Conservation (phyloP, 345 rosid species). For the Eutrema heterophyllum region DNA sequence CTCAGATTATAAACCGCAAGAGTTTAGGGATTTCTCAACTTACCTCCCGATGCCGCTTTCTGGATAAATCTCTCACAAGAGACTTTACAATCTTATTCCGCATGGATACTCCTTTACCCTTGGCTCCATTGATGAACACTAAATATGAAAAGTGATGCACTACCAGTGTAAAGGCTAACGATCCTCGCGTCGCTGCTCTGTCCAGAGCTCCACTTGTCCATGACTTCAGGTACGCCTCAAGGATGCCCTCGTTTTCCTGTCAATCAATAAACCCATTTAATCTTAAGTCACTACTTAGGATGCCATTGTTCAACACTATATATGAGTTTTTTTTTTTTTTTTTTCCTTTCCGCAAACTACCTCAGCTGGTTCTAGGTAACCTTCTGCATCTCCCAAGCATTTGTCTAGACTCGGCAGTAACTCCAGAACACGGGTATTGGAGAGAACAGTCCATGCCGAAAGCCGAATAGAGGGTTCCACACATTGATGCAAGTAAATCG, state of each 20-base stretch:
- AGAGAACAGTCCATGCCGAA: conserved; percentile 65
- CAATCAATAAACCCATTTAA: background rate
- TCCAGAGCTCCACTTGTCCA: conserved; percentile 81
- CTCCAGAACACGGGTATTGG: conserved; percentile 68
- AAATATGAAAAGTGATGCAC: conserved; percentile 66
- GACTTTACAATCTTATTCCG: conserved; percentile 59
- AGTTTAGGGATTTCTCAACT: background rate
- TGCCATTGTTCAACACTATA: background rate
- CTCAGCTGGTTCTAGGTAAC: conserved; percentile 84
- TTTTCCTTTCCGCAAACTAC: conserved; percentile 25
- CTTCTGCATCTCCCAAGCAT: conserved; percentile 59
- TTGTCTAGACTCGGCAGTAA: conserved; percentile 72
- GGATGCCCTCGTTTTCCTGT: conserved; percentile 67
- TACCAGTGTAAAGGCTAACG: conserved; percentile 54
- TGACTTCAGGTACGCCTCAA: conserved; percentile 72
- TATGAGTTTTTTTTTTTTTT: no score
- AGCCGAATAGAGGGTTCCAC: conserved; percentile 64
- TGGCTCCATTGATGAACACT: conserved; percentile 37
- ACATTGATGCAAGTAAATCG: conserved; percentile 59
- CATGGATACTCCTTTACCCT: conserved; percentile 27
- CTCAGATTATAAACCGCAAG: background rate
- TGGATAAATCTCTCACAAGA: conserved; percentile 63
- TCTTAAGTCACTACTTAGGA: background rate
- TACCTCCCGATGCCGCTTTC: conserved; percentile 66
- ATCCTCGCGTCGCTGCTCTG: conserved; percentile 56